phyloP scores from a whole-genome alignment of 495 filamentous ascomycete genomes.

The Durotheca rogersii region DNA sequence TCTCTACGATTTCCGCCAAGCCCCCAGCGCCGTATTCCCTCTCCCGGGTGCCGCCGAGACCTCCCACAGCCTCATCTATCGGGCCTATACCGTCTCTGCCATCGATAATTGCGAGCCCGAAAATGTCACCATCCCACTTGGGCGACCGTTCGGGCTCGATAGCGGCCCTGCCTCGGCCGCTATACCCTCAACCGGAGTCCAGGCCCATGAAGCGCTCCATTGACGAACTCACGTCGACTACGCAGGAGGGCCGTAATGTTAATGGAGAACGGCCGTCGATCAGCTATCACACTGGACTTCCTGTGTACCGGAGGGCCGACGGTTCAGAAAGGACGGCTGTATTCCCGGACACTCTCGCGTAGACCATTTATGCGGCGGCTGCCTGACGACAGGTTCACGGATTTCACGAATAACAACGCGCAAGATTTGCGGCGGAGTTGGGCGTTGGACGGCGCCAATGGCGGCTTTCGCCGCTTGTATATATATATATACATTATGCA shows the following conservation, averaged over 20 bases:
- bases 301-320: slow-evolving; percentile 31
- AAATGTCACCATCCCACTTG: slow-evolving; percentile 20
- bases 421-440: slow-evolving; percentile 16
- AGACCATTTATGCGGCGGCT: slow-evolving; percentile 5
- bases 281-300: slow-evolving; percentile 19
- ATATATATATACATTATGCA: too few relatives aligned
- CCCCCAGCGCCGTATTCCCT: slow-evolving; percentile 20
- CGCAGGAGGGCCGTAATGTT: slow-evolving; percentile 30
- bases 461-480: slow-evolving; percentile 19
- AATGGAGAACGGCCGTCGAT: slow-evolving; percentile 31
- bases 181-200: slow-evolving; percentile 29
- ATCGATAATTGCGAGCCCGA: slow-evolving; percentile 25
- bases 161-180: slow-evolving; percentile 19
- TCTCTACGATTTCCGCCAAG: slow-evolving; percentile 31
- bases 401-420: slow-evolving; percentile 19
- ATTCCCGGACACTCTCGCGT: slow-evolving; percentile 21
- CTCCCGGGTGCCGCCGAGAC: slow-evolving; percentile 15
- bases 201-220: slow-evolving; percentile 31
- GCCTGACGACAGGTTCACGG: slow-evolving; percentile 16
- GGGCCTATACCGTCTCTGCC: slow-evolving; percentile 26
- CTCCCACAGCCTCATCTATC: slow-evolving; percentile 21
- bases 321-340: slow-evolving; percentile 22
- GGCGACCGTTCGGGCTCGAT: slow-evolving; percentile 27
- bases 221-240: slow-evolving; percentile 31
- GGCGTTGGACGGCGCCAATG: slow-evolving; percentile 15